phyloP scores from a whole-genome alignment of 1,139 yeast species.

The Fermentozyma sake region DNA sequence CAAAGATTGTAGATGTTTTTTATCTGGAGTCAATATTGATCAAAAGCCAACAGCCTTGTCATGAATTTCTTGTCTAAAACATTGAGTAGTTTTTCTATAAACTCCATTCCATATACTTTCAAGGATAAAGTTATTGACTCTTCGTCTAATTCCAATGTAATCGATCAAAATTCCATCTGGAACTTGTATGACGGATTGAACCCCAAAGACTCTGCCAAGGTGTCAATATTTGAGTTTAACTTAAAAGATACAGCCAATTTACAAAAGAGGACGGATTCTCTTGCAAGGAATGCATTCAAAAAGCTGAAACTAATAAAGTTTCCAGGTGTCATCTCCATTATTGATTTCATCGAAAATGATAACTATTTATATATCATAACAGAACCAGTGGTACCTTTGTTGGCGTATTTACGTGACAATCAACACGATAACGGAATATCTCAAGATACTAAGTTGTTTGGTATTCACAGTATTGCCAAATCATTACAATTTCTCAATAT shows the following conservation, averaged over 20 bases:
- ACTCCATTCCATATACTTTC: slow-evolving; percentile 53
- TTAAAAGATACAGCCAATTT: slow-evolving; percentile 36
- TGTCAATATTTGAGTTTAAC: slow-evolving; percentile 64
- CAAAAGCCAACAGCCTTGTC: no score
- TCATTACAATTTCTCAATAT: slow-evolving; percentile 60
- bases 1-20: no score
- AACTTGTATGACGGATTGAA: slow-evolving; percentile 44
- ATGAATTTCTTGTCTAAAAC: slow-evolving; percentile 65
- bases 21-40: no score
- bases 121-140: slow-evolving; percentile 37
- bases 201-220: slow-evolving; percentile 34
- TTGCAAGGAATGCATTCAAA: slow-evolving; percentile 62
- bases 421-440: slow-evolving; percentile 14
- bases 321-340: slow-evolving; percentile 69
- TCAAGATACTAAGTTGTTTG: slow-evolving; percentile 47
- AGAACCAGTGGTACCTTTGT: slow-evolving; percentile 68
- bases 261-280: slow-evolving; percentile 24
- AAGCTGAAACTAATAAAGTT: slow-evolving; percentile 66
- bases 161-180: slow-evolving; percentile 40
- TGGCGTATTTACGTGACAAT: slow-evolving; percentile 26
- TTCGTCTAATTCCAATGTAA: slow-evolving; percentile 19
- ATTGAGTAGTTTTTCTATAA: slow-evolving; percentile 49
- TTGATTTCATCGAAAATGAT: slow-evolving; percentile 71
- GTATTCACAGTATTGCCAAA: slow-evolving; percentile 52
- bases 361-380: slow-evolving; percentile 64